Evolutionary conservation across 495 filamentous ascomycete genomes (phyloP), one percentile per base, ranked within the genome.

Genomic region (Daldinia grandis): DNA sequence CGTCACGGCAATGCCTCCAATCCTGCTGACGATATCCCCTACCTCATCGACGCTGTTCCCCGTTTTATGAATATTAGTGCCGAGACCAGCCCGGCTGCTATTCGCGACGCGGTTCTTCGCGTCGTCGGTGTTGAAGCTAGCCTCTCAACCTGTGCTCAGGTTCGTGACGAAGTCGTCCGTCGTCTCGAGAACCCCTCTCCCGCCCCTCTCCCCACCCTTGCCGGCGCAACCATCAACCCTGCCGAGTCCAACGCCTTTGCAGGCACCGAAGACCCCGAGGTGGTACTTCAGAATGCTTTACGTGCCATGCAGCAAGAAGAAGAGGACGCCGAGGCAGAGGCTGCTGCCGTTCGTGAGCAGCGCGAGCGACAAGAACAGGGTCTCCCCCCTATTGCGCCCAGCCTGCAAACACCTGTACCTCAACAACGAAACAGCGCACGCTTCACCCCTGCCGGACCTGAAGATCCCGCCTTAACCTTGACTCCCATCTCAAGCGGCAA

Each of bases 241-340:
- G 49, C 64, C 50, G 71, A 76, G n/a, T 65, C 76, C 30, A 60
- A 67, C 38, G 56, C 71, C 24, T 71, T 64, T 38, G 66, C 71
- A 8, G 73, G 70, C 28, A 78, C 78, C 19, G 81, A 84, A n/a
- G 83, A 85, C 59, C 81, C 83, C 12, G 83, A 85, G 19, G 78
- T 84, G 1, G 81, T 84, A 15, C 77, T 85, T 0, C 83, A 84
- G 58, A 84, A 84, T 59, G 83, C 83, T 24, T 75, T 85, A 17
- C 80, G 79, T 28, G 77, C 77, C 44, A 74, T 84, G 44, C 83
- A 84, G 59, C 79, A 84, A 62, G 82, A 84, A 40, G 83, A 85
- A 54, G 81, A 81, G 21, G 81, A 83, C 55, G 83, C 82, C 15
- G 83, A 85, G 54, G 81, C 80, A 2, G 78, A 82, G 38, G 81